phyloP scores from a whole-genome alignment of 441 rosid genomes.

The Kokia cookei region DNA sequence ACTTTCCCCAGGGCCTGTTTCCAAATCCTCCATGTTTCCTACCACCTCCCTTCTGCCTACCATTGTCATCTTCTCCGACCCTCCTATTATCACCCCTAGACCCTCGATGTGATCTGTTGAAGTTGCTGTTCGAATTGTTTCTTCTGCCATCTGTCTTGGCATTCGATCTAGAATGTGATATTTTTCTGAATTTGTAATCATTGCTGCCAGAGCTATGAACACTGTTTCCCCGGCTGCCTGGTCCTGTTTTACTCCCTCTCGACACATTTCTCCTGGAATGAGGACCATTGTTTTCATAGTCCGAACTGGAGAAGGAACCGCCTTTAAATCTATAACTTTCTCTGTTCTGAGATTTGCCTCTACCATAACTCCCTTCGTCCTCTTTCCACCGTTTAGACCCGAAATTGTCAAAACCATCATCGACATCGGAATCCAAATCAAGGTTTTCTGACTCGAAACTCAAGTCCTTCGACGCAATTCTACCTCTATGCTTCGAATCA shows the following conservation, averaged over 20 bases:
- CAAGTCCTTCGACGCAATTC: slow-evolving; percentile 32
- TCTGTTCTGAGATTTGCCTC: slow-evolving; percentile 23
- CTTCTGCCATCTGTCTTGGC: slow-evolving; percentile 26
- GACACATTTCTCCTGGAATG: slow-evolving; percentile 23
- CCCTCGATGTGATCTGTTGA: slow-evolving; percentile 10
- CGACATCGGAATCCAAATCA: slow-evolving; percentile 46
- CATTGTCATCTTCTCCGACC: slow-evolving; percentile 7
- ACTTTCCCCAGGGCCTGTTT: slow-evolving; percentile 13
- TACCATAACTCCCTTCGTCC: slow-evolving; percentile 14
- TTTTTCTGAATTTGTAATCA: slow-evolving; percentile 16
- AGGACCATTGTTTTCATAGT: slow-evolving; percentile 1
- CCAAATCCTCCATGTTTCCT: slow-evolving; percentile 20
- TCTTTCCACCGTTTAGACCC: slow-evolving; percentile 20
- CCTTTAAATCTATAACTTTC: slow-evolving; percentile 24
- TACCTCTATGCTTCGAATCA: slow-evolving; percentile 29
- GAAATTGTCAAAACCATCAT: slow-evolving; percentile 16
- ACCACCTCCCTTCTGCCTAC: slow-evolving; percentile 13
- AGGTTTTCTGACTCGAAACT: slow-evolving; percentile 67
- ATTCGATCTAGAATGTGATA: slow-evolving; percentile 24
- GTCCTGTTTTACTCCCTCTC: slow-evolving; percentile 20
- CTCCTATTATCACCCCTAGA: slow-evolving; percentile 26
- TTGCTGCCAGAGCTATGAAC: slow-evolving; percentile 10
- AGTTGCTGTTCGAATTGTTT: slow-evolving; percentile 18
- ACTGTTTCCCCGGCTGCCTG: slow-evolving; percentile 28
- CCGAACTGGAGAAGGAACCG: slow-evolving; percentile 36